These are phyloP conservation scores for Chenopodium formosanum DNA, from an alignment of 148 eudicot genomes.

Conservation along the genomic window DNA sequence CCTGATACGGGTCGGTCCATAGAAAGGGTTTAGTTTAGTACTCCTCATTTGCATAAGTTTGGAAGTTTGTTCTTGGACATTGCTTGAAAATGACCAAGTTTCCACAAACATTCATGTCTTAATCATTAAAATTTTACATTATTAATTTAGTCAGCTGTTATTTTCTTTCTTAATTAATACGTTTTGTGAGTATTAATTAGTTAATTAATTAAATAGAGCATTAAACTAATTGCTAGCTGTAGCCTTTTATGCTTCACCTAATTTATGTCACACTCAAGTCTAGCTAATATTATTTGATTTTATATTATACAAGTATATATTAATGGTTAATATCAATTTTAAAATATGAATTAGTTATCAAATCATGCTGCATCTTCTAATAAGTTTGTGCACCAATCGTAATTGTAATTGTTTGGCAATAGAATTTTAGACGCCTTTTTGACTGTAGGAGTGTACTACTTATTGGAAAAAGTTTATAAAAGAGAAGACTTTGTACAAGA, in stretches of 20 bases:
- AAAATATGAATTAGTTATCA: conserved; percentile 6
- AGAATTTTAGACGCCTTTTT: not conserved
- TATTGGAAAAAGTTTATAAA: not conserved
- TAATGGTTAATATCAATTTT: conserved; percentile 11
- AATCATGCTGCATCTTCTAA: not conserved
- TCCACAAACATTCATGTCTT: conserved; percentile 21
- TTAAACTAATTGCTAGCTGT: conserved; percentile 10
- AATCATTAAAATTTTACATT: conserved; percentile 14
- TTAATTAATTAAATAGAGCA: not conserved
- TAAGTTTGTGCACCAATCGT: not conserved
- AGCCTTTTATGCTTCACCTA: conserved; percentile 25
- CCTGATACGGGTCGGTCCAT: conserved; percentile 9
- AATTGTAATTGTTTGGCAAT: conserved; percentile 3
- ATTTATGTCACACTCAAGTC: conserved; percentile 27
- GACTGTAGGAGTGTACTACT: not conserved
- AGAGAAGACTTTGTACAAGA: not conserved
- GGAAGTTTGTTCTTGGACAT: conserved; percentile 16
- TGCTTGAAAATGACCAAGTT: conserved; percentile 26
- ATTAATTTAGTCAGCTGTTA: conserved; percentile 16
- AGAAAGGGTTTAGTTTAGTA: not conserved
- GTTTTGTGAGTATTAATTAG: not conserved
- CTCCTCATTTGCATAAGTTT: not conserved
- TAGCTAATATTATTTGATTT: not conserved
- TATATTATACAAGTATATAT: not conserved
- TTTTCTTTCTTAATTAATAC: conserved; percentile 24